These are phyloP conservation scores for Fusarium ramigenum DNA, from an alignment of 2,329 filamentous ascomycete species.

Conservation along the genomic window DNA sequence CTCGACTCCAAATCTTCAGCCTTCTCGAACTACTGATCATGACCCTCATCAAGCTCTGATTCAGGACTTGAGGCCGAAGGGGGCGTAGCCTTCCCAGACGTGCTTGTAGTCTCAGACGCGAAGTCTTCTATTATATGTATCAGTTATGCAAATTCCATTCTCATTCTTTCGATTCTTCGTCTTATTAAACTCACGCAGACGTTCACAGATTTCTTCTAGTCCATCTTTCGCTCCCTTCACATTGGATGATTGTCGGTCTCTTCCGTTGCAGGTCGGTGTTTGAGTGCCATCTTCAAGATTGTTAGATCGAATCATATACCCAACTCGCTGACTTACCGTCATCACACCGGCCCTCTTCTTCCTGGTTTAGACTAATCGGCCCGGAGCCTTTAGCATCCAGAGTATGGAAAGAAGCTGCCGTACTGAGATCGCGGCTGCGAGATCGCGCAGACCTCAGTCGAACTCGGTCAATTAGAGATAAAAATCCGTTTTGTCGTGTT, in stretches of 20 bases:
- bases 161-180: accelerated
- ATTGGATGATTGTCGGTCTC: neutral
- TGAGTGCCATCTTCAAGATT: neutral
- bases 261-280: neutral
- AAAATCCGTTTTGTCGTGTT: neutral
- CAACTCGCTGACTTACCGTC: neutral
- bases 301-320: accelerated
- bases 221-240: accelerated
- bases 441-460: neutral
- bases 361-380: too few relatives aligned
- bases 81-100: neutral
- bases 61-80: neutral
- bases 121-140: neutral
- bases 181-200: neutral
- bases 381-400: too few relatives aligned
- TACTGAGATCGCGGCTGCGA: neutral
- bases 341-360: accelerated
- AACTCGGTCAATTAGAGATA: neutral
- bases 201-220: accelerated
- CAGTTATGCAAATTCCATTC: accelerated
- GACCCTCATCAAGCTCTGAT: too few relatives aligned
- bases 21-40: too few relatives aligned
- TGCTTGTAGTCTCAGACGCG: neutral
- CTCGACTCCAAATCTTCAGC: accelerated
- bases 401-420: accelerated